Base-by-base conservation (phyloP, 305 asterid species). In the Fraxinus floribunda region DNA sequence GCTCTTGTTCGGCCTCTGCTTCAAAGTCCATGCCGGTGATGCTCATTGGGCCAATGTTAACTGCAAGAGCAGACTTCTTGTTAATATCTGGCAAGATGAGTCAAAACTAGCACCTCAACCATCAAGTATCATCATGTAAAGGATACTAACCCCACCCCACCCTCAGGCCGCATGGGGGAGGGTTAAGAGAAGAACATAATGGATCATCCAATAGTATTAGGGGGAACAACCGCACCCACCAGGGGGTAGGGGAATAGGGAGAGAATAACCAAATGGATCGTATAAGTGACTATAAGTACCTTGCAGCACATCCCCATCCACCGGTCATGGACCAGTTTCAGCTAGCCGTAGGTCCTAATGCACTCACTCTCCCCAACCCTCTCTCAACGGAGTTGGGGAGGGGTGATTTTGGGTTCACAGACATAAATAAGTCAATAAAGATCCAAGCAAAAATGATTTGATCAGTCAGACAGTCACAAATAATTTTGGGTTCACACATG, bases 11-110 rank as follows among this genome's bases (percentile, higher is more conserved):
- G 41, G 89, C 57, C 57, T 90, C 97, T 26, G 89, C 82, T 41
- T 88, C 89, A 16, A 93, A 93, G 57, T 91, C 92, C 84, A 93
- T 77, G 66, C 95, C 98, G 41, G 80, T 80, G n/a, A 95, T 91
- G 39, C 83, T 91, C 98, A 95, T 95, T 85, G 46, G 91, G 80
- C 99, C 99, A 24, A 94, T 80, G 84, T 95, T 95, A 82, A 95
- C 98, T 95, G 94, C 91, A 89, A 70, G 76, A 70, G 57, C 70
- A 36, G 64, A 74, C n/a, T 83, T 77, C 78, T 39, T 29, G 83
- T 85, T 20, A 85, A 20, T 26, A 83, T 39, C 5, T 55, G 35
- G 15, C 29, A 26, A 46, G 16, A 62, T 5, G 71, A 71, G 39
- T 16, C 76, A 44, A 72, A 79, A 78, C 6, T 44, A 74, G 39